Conservation (phyloP, 805 yeast genomes). For the Yamadazyma phyllophila region DNA sequence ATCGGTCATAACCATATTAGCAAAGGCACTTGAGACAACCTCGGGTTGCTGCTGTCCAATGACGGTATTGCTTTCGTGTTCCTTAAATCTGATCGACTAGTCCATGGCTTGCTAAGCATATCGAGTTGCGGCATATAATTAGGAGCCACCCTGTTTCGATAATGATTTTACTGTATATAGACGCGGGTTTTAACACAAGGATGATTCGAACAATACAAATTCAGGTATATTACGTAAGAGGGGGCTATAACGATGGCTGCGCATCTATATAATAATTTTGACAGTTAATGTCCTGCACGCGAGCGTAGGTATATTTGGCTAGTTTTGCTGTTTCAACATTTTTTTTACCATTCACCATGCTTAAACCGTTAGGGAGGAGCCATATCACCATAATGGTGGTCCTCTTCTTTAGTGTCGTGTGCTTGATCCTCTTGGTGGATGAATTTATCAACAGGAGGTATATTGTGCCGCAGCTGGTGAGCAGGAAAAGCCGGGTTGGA, state of each 20-base stretch:
- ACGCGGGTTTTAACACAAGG: too few species aligned
- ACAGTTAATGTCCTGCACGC: background rate
- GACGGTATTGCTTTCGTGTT: too few species aligned
- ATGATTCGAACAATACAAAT: background rate
- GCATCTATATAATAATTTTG: too few species aligned
- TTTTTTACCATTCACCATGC: background rate
- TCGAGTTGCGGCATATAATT: too few species aligned
- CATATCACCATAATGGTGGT: constrained; percentile 15
- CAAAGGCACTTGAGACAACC: too few species aligned
- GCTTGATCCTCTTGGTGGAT: constrained; percentile 3
- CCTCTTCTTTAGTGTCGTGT: constrained; percentile 4
- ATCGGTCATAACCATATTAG: too few species aligned
- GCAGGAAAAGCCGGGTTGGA: background rate
- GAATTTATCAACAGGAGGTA: constrained; percentile 3
- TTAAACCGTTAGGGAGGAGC: background rate
- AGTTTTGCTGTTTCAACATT: too few species aligned
- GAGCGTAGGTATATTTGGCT: background rate
- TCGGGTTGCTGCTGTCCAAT: too few species aligned
- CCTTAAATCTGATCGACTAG: too few species aligned
- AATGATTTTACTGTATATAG: too few species aligned
- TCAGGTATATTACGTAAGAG: background rate
- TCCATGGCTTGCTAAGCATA: too few species aligned
- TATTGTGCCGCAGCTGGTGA: background rate
- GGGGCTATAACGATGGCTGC: background rate
- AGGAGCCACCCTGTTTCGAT: too few species aligned